These are phyloP conservation scores for Stachybotrys chlorohalonatus DNA, from an alignment of 2,329 filamentous ascomycete genomes.

Conservation along the genomic window DNA sequence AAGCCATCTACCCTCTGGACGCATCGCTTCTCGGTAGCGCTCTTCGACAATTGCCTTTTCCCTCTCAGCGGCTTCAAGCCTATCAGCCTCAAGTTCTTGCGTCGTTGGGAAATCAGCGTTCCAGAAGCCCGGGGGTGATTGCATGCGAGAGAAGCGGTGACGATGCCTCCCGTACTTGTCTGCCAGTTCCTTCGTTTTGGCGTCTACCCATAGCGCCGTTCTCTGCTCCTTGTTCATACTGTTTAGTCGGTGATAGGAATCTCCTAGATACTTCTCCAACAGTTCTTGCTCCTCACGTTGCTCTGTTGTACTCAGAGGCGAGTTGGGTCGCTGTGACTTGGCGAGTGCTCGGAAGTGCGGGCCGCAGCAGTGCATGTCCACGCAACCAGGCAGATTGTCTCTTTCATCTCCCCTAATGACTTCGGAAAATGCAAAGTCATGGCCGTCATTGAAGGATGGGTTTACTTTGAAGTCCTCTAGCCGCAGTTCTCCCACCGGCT, in stretches of 20 bases:
- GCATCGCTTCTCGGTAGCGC: conserved; percentile 74
- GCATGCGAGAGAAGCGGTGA: conserved; percentile 60
- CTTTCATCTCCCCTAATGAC: conserved; percentile 65
- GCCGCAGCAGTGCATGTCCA: conserved; percentile 67
- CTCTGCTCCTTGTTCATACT: conserved; percentile 52
- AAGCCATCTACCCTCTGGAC: conserved; percentile 64
- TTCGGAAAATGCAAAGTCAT: conserved; percentile 64
- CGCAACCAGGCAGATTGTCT: conserved; percentile 65
- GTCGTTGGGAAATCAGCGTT: conserved; percentile 80
- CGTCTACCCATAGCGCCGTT: conserved; percentile 61
- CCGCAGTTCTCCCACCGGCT: conserved; percentile 46
- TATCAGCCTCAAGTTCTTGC: conserved; percentile 64
- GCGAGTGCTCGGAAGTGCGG: conserved; percentile 61
- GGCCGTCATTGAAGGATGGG: conserved; percentile 58
- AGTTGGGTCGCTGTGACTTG: conserved; percentile 33
- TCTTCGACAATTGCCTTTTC: conserved; percentile 59
- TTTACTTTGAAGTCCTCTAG: conserved; percentile 78
- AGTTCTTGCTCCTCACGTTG: conserved; percentile 36
- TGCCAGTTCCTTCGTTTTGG: conserved; percentile 63
- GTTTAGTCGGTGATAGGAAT: conserved; percentile 48
- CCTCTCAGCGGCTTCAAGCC: conserved; percentile 52
- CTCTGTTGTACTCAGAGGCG: conserved; percentile 24
- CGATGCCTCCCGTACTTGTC: conserved; percentile 71
- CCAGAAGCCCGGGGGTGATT: conserved; percentile 85
- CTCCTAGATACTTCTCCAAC: conserved; percentile 48